Evolutionary conservation across 2,329 filamentous ascomycete species (phyloP).

Genomic region (Sarocladium strictum): DNA sequence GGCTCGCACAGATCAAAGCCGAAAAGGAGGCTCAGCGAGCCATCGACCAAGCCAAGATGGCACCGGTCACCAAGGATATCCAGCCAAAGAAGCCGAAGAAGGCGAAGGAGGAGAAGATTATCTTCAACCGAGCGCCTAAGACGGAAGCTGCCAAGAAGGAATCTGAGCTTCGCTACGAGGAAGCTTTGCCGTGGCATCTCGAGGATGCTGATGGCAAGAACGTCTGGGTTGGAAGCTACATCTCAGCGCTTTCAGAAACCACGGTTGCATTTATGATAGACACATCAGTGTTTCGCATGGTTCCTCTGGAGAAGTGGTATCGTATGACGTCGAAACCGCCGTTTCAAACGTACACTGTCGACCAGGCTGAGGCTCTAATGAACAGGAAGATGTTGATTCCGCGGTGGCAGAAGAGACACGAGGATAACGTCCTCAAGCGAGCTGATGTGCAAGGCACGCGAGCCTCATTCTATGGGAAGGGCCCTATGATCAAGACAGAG

Average conservation of each 20-base stretch:
- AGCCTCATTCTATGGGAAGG: conserved; percentile 42
- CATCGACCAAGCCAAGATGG: conserved; percentile 86
- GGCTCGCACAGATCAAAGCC: conserved; percentile 63
- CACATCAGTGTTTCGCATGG: conserved; percentile 68
- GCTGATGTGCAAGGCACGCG: conserved; percentile 57
- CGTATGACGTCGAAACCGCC: conserved; percentile 75
- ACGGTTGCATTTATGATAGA: conserved; percentile 74
- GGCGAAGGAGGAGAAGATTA: conserved; percentile 78
- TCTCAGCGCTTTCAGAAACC: conserved; percentile 79
- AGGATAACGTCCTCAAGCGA: conserved; percentile 50
- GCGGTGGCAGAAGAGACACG: conserved; percentile 72
- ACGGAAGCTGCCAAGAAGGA: conserved; percentile 75
- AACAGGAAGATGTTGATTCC: conserved; percentile 69
- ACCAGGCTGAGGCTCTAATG: conserved; percentile 82
- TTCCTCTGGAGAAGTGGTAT: conserved; percentile 95
- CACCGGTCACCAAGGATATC: conserved; percentile 63
- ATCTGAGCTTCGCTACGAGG: conserved; percentile 76
- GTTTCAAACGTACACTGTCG: conserved; percentile 71
- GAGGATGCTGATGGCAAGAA: conserved; percentile 96
- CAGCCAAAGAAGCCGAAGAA: conserved; percentile 49
- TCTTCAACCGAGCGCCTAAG: conserved; percentile 75
- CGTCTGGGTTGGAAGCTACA: conserved; percentile 87
- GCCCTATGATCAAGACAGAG: conserved; percentile 61
- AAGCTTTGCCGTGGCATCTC: conserved; percentile 91
- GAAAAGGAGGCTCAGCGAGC: conserved; percentile 83